Evolutionary conservation across 176 grass and related monocot genomes (phyloP).

Genomic region (Eragrostis curvula): DNA sequence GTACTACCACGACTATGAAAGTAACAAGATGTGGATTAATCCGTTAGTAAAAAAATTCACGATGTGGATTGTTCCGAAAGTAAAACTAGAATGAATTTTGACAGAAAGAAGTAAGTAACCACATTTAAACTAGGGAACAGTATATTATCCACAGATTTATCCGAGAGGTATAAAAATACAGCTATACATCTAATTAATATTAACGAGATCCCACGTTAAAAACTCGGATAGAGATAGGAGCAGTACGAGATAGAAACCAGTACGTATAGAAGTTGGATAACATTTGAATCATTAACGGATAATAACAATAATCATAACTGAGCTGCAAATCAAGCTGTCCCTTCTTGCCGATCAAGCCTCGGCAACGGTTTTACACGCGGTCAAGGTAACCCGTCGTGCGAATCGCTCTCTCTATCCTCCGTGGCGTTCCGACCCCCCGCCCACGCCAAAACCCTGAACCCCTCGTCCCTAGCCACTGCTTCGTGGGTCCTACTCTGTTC

Average conservation of each 20-base stretch:
- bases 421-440: too few species aligned
- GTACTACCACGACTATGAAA: background rate
- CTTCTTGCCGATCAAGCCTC: background rate
- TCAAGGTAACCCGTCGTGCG: background rate
- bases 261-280: background rate
- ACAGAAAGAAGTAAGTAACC: background rate
- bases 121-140: background rate
- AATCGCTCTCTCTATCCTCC: background rate
- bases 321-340: background rate
- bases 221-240: too few species aligned
- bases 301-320: background rate
- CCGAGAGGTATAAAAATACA: too few species aligned
- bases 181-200: too few species aligned
- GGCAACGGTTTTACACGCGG: background rate
- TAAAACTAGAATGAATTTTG: background rate
- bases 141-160: too few species aligned
- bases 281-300: background rate
- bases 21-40: background rate
- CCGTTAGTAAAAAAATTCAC: background rate
- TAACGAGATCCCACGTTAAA: too few species aligned
- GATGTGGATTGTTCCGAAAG: background rate
- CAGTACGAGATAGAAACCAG: too few species aligned
- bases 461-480: background rate
- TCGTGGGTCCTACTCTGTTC: background rate
- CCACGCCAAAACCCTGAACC: constrained; percentile 1